A percentile compares a stretch with the other conserved stretches of the same genome.
Evolutionary conservation across 2,329 filamentous ascomycete species (phyloP).

Genomic region (Aspergillus fischeri): DNA sequence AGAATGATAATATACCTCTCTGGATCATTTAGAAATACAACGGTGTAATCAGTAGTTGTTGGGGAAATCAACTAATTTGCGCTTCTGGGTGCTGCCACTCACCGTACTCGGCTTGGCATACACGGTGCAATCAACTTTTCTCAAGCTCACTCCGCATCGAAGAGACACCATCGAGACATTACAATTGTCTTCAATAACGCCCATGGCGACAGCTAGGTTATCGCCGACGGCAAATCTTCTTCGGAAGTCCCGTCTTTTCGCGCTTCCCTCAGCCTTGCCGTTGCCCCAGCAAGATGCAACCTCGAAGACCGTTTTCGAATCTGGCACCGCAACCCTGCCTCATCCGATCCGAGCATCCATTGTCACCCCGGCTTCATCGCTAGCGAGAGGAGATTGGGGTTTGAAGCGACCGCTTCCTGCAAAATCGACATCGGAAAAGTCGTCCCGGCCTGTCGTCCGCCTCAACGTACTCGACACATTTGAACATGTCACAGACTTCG

Average conservation of each 20-base stretch:
- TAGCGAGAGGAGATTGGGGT: constrained; percentile 82
- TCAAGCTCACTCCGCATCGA: constrained; percentile 13
- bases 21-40: background rate
- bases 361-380: constrained; percentile 68
- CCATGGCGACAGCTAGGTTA: constrained; percentile 43
- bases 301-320: constrained; percentile 49
- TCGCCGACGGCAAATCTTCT: constrained; percentile 67
- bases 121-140: constrained; percentile 32
- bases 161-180: constrained; percentile 13
- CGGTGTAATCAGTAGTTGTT: background rate
- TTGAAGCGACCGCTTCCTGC: constrained; percentile 79
- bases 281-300: constrained; percentile 52
- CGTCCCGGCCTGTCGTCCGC: constrained; percentile 67
- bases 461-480: constrained; percentile 75
- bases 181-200: constrained; percentile 22
- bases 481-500: constrained; percentile 86
- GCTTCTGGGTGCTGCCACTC: constrained; percentile 10
- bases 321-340: constrained; percentile 66
- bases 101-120: constrained; percentile 26
- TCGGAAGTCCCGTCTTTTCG: constrained; percentile 84
- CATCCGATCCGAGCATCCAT: constrained; percentile 83
- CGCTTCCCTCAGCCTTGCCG: constrained; percentile 72
- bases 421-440: constrained; percentile 66
- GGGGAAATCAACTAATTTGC: constrained; percentile 12
- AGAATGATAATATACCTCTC: background rate